These are phyloP conservation scores for Hibiscus trionum DNA, from an alignment of 345 rosid genomes.

Conservation along the genomic window DNA sequence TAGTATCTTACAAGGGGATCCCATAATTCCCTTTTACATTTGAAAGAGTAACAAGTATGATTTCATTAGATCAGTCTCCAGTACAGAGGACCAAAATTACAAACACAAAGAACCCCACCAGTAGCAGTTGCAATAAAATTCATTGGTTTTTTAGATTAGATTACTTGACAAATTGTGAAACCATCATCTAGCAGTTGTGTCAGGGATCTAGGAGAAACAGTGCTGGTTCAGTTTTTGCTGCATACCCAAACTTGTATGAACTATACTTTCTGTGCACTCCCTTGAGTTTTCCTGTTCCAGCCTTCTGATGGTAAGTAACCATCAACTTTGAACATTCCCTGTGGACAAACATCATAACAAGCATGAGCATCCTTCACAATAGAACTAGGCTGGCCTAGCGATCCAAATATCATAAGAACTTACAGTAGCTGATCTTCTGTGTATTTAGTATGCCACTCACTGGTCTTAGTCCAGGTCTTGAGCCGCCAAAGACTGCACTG, in stretches of 20 bases:
- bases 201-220: neutral
- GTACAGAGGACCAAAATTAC: no score
- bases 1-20: no score
- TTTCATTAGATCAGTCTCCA: no score
- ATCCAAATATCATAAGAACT: neutral
- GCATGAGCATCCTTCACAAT: neutral
- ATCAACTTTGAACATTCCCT: neutral
- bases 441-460: neutral
- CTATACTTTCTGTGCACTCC: neutral
- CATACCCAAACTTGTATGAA: neutral
- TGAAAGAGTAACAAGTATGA: no score
- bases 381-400: neutral
- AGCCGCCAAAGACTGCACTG: conserved; percentile 27
- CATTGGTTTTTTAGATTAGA: no score
- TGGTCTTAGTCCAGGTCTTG: neutral
- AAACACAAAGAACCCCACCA: no score
- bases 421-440: neutral
- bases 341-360: neutral
- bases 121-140: no score
- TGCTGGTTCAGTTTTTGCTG: neutral
- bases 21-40: no score
- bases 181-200: neutral
- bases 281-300: neutral
- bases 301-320: conserved; percentile 4
- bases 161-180: no score